phyloP scores from a whole-genome alignment of 2,329 filamentous ascomycete genomes.

The Magnaporthiopsis poae region DNA sequence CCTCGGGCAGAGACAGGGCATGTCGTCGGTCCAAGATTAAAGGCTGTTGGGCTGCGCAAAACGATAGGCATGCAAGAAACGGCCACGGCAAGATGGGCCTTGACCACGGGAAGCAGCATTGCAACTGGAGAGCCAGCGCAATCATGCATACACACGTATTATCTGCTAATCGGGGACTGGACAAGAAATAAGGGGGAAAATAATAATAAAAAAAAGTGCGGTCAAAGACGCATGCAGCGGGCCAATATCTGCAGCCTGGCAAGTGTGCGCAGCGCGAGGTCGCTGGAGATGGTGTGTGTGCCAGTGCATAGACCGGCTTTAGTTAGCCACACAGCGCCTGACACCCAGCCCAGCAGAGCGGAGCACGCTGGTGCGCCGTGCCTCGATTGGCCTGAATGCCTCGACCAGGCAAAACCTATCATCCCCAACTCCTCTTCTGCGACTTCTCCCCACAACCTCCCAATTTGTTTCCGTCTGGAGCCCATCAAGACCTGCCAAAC shows the following conservation, averaged over 20 bases:
- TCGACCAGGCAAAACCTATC: conserved; percentile 17
- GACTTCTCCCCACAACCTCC: conserved; percentile 22
- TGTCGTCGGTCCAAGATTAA: not conserved
- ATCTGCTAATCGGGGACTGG: not conserved
- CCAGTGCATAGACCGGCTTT: conserved; percentile 4
- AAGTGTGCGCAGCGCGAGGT: not conserved
- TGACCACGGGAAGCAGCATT: not conserved
- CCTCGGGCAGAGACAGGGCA: not conserved
- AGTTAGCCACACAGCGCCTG: not conserved
- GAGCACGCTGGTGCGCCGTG: conserved; percentile 11
- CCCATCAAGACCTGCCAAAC: conserved; percentile 19
- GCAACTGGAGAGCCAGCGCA: not conserved
- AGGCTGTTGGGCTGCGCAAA: not conserved
- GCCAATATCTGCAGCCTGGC: not conserved
- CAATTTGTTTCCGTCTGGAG: conserved; percentile 19
- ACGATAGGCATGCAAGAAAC: not conserved
- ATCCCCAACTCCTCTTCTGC: conserved; percentile 16
- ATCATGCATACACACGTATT: not conserved
- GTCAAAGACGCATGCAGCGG: not conserved
- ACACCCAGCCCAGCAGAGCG: not conserved
- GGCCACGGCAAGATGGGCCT: not conserved
- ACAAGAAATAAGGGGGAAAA: not conserved
- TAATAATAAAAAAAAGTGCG: not conserved
- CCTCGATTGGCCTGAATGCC: conserved; percentile 12
- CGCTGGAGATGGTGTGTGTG: not conserved